Evolutionary conservation across 1,284 basidiomycete genomes (phyloP), one percentile per base, ranked within the genome.

Genomic region (Boletus semigastroideus): DNA sequence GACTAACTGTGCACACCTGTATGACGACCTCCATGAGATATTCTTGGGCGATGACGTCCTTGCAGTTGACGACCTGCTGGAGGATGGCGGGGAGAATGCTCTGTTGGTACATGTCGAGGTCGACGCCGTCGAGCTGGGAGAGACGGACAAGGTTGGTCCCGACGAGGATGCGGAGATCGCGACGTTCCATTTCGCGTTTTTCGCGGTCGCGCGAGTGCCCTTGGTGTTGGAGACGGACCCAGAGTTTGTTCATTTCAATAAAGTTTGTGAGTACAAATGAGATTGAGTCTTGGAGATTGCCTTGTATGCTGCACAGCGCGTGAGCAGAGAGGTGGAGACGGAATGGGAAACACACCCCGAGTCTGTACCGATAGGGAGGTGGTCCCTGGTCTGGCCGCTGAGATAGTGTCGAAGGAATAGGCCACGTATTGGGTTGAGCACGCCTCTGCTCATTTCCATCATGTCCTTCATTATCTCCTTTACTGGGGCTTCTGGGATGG

Each of bases 391-490:
- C 75, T 97, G 94, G 7, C 94, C 94, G 56, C 90, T 93, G 31
- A 98, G 82, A 70, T 98, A 98, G 69, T 98, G 94, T 16, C 94
- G 80, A 37, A 98, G 75, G 73, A 98, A 98, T 36, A 98, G 74
- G 28, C 94, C 95, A 46, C 95, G 79, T 40, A 93, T 94, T 16
- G 94, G 94, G 69, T 97, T 93, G 59, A 98, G 79, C 5, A 97
- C 92, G 54, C 95, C 94, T 34, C 94, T 79, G 28, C 92, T 93
- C 94, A 98, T 98, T 71, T 98, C 94, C 86, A 98, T 90, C 94
- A 98, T 96, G 72, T 98, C 94, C 79, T 96, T 97, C 94, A 97
- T 98, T 60, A 98, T 93, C 74, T 98, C 94, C 77, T 94, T 95
- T 53, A 97, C 86, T 7, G 94, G 94, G 8, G 94, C 93, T 51